Evolutionary conservation across 2,329 filamentous ascomycete species (phyloP), one percentile per base, ranked within the genome.

Genomic region (Hymenotorrendiella dingleyae): DNA sequence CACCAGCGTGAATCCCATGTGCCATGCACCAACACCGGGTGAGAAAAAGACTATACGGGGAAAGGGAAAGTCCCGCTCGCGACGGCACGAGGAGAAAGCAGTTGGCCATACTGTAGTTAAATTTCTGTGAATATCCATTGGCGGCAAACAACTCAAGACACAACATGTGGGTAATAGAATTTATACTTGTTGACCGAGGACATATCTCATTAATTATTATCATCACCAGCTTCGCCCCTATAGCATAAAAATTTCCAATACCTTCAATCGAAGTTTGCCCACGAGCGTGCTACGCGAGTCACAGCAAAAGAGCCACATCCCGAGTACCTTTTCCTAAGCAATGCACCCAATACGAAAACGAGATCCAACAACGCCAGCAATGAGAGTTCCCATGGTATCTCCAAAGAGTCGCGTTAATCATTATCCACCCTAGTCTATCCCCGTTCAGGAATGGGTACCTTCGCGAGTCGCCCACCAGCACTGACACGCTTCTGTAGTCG

Each of bases 401-500:
- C 49, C 52, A 50, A 43, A 43, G 53, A 50, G 52, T 55, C 45
- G 37, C 47, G 47, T 57, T 49, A 57, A 52, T 52, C 50, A 50
- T 51, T 53, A 52, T 46, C 40, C 43, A 19, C 32, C 23, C 21
- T 21, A 12, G 22, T 42, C n/a, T 26, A 43, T 54, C 46, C 57
- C 30, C 52, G 48, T 43, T 62, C 59, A 6, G 55, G 57, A 34
- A 62, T 61, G 8, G 57, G 53, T 12, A 49, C 50, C 36, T 61
- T 62, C 47, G 79, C 79, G 59, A 91, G 72, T 53, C 84, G 73
- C 36, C 85, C 85, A 35, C 85, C 85, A 20, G 82, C 85, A 60
- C 85, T 89, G 49, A 86, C 80, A 47, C 86, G 74, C 68, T 93
- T 93, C 63, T 88, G 83, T 46, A 91, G 63, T 48, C 80, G 79